Percentiles rank a stretch among this genome's conserved stretches.
Conservation (phyloP, 2,329 filamentous ascomycete species). For the Talaromyces sp. region DNA sequence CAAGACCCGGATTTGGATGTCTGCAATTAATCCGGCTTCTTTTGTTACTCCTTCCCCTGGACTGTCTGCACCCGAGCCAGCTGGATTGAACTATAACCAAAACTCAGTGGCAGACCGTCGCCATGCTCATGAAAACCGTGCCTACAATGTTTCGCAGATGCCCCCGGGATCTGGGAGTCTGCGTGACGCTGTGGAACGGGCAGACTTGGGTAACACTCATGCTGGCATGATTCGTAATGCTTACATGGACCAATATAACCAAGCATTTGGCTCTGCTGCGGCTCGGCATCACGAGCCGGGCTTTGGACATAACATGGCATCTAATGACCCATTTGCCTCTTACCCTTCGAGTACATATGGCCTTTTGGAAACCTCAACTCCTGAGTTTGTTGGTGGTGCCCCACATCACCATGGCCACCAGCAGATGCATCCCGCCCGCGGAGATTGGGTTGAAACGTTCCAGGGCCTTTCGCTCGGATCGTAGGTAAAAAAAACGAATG, state of each 20-base stretch:
- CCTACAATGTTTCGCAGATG: conserved; percentile 22
- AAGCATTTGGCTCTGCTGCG: conserved; percentile 27
- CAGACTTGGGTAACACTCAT: conserved; percentile 24
- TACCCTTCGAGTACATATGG: conserved; percentile 33
- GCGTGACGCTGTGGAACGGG: conserved; percentile 26
- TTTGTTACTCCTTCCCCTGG: conserved; percentile 77
- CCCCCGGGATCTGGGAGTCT: conserved; percentile 6
- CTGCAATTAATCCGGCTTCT: conserved; percentile 94
- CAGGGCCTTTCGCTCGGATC: conserved; percentile 70
- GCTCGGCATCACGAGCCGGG: conserved; percentile 29
- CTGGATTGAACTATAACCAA: conserved; percentile 55
- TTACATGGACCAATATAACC: conserved; percentile 33
- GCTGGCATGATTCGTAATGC: conserved; percentile 27
- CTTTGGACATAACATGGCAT: conserved; percentile 21
- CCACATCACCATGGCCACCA: conserved; percentile 6
- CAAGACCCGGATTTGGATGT: conserved; percentile 99
- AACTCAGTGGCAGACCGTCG: conserved; percentile 37
- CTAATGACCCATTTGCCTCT: conserved; percentile 33
- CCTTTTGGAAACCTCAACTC: conserved; percentile 17
- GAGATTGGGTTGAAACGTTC: conserved; percentile 62
- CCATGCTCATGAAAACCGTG: conserved; percentile 34
- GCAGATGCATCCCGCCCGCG: conserved; percentile 28
- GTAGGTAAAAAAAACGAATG: conserved; percentile 16
- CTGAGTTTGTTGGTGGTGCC: conserved; percentile 6
- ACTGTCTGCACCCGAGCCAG: conserved; percentile 64